Conservation (phyloP, 2,329 filamentous ascomycete species). For the Colletotrichum musicola region DNA sequence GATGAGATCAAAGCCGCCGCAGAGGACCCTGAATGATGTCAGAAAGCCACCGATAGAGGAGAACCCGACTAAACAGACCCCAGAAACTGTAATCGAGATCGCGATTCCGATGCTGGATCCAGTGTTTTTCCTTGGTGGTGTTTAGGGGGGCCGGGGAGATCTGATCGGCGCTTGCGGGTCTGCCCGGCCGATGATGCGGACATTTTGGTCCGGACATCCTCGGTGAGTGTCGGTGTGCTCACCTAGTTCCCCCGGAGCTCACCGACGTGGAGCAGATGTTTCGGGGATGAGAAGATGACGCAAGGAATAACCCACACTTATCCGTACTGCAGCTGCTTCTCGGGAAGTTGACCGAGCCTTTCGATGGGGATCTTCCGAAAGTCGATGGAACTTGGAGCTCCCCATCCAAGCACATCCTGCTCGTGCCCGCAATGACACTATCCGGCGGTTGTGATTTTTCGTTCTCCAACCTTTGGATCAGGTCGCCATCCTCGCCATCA, state of each 20-base stretch:
- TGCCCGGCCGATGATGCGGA: neutral
- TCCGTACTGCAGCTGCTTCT: conserved; percentile 16
- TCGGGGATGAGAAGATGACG: conserved; percentile 22
- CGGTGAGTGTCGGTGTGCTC: neutral
- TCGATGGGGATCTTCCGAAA: too few relatives aligned
- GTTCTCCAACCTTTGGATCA: too few relatives aligned
- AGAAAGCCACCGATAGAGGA: neutral
- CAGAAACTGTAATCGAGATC: conserved; percentile 5
- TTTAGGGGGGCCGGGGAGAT: neutral
- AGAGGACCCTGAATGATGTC: conserved; percentile 23
- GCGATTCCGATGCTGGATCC: neutral
- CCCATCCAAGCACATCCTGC: neutral
- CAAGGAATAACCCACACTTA: conserved; percentile 3
- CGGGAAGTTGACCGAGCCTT: neutral
- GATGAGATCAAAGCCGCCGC: neutral
- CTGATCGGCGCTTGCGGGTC: neutral
- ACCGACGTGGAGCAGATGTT: conserved; percentile 4
- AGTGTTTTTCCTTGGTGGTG: conserved; percentile 14
- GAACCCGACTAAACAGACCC: neutral
- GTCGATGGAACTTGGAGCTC: too few relatives aligned
- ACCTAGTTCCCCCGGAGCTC: neutral
- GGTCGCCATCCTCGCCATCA: conserved; percentile 9
- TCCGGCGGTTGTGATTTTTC: neutral
- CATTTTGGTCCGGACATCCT: neutral
- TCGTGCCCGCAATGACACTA: conserved; percentile 6